These are phyloP conservation scores for Dipodascus albidus DNA, from an alignment of 805 yeast species.

Conservation along the genomic window DNA sequence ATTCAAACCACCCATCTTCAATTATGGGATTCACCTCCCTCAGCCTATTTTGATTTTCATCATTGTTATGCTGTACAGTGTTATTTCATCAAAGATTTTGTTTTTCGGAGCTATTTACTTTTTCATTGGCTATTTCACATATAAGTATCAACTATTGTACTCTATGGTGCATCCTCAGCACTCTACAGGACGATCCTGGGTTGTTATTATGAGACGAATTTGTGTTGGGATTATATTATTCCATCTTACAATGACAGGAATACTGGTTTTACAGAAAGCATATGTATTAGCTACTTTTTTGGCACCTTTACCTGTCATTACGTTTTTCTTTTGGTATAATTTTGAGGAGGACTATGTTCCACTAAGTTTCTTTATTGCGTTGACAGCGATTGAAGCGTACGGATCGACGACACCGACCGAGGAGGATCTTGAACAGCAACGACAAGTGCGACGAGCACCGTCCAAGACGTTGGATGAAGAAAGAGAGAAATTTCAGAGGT, in stretches of 20 bases:
- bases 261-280: constrained; percentile 71
- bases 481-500: constrained; percentile 58
- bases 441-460: constrained; percentile 17
- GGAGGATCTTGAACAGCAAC: constrained; percentile 2
- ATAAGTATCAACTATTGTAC: constrained; percentile 81
- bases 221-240: constrained; percentile 71
- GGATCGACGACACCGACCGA: constrained; percentile 4
- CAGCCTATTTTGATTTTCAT: constrained; percentile 81
- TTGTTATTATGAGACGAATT: constrained; percentile 71
- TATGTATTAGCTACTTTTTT: constrained; percentile 61
- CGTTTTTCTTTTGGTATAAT: constrained; percentile 59
- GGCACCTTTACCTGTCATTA: constrained; percentile 64
- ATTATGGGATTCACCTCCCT: constrained; percentile 84
- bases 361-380: constrained; percentile 71
- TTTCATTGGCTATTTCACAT: constrained; percentile 74
- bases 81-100: constrained; percentile 77
- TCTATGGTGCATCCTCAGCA: constrained; percentile 93
- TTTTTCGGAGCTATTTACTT: constrained; percentile 79
- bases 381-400: constrained; percentile 47
- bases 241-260: constrained; percentile 89
- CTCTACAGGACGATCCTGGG: constrained; percentile 96
- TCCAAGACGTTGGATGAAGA: constrained; percentile 62
- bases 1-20: constrained; percentile 82
- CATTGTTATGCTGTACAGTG: constrained; percentile 77
- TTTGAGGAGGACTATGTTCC: constrained; percentile 78